Conservation (phyloP, 2,329 filamentous ascomycete species). For the Colletotrichum tropicale region DNA sequence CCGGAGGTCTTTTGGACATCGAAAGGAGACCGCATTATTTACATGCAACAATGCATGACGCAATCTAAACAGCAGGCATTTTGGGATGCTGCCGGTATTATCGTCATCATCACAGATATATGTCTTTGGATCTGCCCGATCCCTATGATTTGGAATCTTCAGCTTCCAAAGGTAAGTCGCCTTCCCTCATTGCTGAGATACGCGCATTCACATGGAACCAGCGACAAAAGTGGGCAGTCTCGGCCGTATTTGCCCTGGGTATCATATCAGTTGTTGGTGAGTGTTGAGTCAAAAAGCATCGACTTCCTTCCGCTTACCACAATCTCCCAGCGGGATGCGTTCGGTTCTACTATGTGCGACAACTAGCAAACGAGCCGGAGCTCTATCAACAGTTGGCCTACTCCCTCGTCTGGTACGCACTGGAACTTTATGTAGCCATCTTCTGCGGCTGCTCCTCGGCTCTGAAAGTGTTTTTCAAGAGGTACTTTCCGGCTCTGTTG, state of each 20-base stretch:
- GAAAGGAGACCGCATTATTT: not conserved
- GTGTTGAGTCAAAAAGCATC: not conserved
- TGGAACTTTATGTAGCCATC: slow-evolving; percentile 1
- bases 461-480: not conserved
- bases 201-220: not conserved
- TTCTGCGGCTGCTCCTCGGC: not conserved
- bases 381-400: not conserved
- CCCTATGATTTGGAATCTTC: not conserved
- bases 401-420: not conserved
- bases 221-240: not conserved
- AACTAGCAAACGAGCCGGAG: not conserved
- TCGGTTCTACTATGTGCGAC: slow-evolving; percentile 1
- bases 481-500: not conserved
- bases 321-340: not conserved
- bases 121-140: not conserved
- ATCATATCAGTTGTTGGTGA: not conserved
- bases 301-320: not conserved
- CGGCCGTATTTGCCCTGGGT: not conserved
- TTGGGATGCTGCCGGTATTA: not conserved
- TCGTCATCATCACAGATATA: not conserved
- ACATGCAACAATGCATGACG: not conserved
- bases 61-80: not conserved
- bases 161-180: not conserved
- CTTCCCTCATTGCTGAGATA: not conserved
- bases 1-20: not conserved